Percentiles rank a stretch among this genome's conserved stretches.
phyloP scores from a whole-genome alignment of 2,329 filamentous ascomycete genomes.

The Colletotrichum scovillei region DNA sequence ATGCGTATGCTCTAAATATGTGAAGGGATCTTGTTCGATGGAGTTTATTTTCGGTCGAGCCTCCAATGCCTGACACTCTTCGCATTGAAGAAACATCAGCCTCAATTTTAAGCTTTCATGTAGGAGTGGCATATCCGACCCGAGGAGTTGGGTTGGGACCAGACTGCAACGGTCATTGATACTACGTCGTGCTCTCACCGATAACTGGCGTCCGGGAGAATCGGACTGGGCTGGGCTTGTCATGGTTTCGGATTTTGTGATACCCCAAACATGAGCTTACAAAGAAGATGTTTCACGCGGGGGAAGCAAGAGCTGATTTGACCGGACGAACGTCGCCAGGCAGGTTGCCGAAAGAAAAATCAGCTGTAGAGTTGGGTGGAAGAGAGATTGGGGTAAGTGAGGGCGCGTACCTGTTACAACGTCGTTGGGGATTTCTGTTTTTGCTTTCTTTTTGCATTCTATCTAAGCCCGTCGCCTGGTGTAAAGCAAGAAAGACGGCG shows the following conservation, averaged over 20 bases:
- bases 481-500: too few relatives aligned
- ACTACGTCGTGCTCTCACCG: too few relatives aligned
- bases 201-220: too few relatives aligned
- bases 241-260: not conserved
- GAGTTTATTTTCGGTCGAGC: not conserved
- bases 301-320: not conserved
- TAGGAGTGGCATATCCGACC: not conserved
- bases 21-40: not conserved
- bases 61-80: not conserved
- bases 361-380: too few relatives aligned
- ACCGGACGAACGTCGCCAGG: not conserved
- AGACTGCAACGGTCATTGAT: not conserved
- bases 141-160: not conserved
- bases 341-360: not conserved
- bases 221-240: not conserved
- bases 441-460: too few relatives aligned
- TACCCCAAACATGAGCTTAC: not conserved
- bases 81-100: slow-evolving; percentile 16
- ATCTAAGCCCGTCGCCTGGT: too few relatives aligned
- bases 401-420: too few relatives aligned
- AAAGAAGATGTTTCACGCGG: not conserved
- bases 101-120: not conserved
- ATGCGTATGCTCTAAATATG: not conserved
- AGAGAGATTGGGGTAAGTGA: too few relatives aligned
- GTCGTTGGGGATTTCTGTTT: too few relatives aligned